Conservation (phyloP, 208 protist genomes). For the Strigomonas culicis region DNA sequence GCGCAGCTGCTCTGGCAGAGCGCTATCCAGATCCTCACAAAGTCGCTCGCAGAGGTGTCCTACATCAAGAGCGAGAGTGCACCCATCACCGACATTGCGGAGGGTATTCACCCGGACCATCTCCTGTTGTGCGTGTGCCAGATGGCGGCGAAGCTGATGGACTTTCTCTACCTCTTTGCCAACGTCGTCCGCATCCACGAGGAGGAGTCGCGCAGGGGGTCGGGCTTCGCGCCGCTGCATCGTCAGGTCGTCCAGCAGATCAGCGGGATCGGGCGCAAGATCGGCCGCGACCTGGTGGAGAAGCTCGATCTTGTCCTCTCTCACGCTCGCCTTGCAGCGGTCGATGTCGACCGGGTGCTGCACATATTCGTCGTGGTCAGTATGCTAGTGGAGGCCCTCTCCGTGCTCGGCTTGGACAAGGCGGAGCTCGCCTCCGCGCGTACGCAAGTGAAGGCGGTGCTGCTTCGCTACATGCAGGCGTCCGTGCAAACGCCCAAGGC, state of each 20-base stretch:
- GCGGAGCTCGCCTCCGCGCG: conserved; percentile 37
- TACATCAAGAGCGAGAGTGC: conserved; percentile 61
- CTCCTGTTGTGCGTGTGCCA: conserved; percentile 66
- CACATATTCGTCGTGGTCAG: conserved; percentile 77
- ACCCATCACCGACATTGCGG: conserved; percentile 58
- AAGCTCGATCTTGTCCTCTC: conserved; percentile 61
- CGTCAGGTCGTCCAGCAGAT: conserved; percentile 33
- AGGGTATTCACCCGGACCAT: conserved; percentile 72
- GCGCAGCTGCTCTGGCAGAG: conserved; percentile 59
- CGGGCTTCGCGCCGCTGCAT: conserved; percentile 24
- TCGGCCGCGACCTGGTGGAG: conserved; percentile 67
- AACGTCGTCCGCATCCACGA: conserved; percentile 56
- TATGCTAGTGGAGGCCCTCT: conserved; percentile 61
- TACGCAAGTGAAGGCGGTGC: conserved; percentile 39
- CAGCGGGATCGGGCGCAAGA: conserved; percentile 40
- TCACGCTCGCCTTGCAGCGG: conserved; percentile 26
- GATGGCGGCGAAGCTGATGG: conserved; percentile 68
- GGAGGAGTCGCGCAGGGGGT: conserved; percentile 24
- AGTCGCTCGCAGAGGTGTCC: conserved; percentile 70
- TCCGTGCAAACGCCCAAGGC: conserved; percentile 59
- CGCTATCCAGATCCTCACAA: conserved; percentile 64
- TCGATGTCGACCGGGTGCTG: conserved; percentile 68
- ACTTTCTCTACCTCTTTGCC: conserved; percentile 71
- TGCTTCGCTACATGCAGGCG: conserved; percentile 43
- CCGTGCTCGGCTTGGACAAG: conserved; percentile 44